Conservation (phyloP, 257 asterid genomes). For the Lycium ferocissimum region DNA sequence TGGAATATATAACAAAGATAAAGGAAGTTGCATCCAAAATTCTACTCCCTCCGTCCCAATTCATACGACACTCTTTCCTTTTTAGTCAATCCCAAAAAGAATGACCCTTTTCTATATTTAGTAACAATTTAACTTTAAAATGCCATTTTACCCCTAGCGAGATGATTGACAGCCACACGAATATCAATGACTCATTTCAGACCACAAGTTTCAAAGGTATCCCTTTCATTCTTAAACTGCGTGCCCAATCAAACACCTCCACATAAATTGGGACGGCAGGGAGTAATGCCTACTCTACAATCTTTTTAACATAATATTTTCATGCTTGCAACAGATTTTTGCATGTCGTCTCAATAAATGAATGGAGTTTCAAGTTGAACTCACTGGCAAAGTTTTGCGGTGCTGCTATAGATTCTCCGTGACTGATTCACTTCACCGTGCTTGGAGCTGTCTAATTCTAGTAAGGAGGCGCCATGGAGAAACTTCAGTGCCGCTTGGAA, state of each 20-base stretch:
- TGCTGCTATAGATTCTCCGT: slow-evolving; percentile 81
- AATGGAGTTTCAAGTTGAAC: slow-evolving; percentile 37
- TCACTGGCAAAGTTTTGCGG: slow-evolving; percentile 98
- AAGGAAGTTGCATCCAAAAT: slow-evolving; percentile 1
- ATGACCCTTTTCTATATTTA: no score
- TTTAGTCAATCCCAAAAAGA: no score
- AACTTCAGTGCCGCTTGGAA: slow-evolving; percentile 95
- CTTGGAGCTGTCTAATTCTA: slow-evolving; percentile 78
- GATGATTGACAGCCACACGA: no score
- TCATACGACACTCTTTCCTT: no score
- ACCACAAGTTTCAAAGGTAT: no score
- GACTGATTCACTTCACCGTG: slow-evolving; percentile 76
- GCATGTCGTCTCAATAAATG: slow-evolving; percentile 16
- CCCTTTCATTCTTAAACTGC: no score
- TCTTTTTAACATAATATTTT: neutral
- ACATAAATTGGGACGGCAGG: neutral
- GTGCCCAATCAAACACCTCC: no score
- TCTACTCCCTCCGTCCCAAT: neutral
- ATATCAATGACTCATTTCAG: no score
- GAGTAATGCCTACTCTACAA: neutral
- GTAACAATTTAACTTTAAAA: no score
- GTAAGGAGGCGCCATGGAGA: slow-evolving; percentile 91
- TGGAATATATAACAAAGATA: neutral
- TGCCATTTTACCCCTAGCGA: no score
- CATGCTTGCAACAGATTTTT: slow-evolving; percentile 14